These are phyloP conservation scores for Silene noctiflora DNA, from an alignment of 179 eudicot species.

Conservation along the genomic window DNA sequence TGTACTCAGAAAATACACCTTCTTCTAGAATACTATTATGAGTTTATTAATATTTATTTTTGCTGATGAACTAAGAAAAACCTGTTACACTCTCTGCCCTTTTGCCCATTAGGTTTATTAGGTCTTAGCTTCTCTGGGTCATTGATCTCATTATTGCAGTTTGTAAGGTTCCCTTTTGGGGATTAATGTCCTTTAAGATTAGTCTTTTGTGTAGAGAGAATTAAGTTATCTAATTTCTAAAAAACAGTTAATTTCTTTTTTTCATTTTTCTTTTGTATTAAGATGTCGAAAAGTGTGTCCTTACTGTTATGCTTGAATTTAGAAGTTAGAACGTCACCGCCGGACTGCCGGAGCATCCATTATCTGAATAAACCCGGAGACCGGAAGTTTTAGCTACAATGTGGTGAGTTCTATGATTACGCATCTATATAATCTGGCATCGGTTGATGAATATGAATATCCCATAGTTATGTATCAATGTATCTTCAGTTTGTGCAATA, in stretches of 20 bases:
- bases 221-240: not conserved
- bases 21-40: not conserved
- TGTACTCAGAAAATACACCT: not conserved
- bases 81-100: not conserved
- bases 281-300: not conserved
- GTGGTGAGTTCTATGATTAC: not conserved
- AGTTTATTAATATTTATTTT: not conserved
- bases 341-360: not conserved
- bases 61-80: not conserved
- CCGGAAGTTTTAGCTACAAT: not conserved
- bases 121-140: not conserved
- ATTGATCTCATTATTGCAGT: not conserved
- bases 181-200: not conserved
- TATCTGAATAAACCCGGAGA: not conserved
- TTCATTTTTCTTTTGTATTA: not conserved
- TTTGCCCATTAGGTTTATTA: slow-evolving; percentile 8
- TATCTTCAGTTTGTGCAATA: not conserved
- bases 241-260: not conserved
- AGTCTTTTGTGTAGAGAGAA: not conserved
- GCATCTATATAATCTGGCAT: not conserved
- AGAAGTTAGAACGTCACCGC: not conserved
- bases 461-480: not conserved
- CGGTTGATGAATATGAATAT: not conserved
- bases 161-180: not conserved
- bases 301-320: not conserved